A percentile compares a stretch with the other conserved stretches of the same genome.
phyloP scores from a whole-genome alignment of 2,329 filamentous ascomycete genomes.

The Leptographium radiaticola region DNA sequence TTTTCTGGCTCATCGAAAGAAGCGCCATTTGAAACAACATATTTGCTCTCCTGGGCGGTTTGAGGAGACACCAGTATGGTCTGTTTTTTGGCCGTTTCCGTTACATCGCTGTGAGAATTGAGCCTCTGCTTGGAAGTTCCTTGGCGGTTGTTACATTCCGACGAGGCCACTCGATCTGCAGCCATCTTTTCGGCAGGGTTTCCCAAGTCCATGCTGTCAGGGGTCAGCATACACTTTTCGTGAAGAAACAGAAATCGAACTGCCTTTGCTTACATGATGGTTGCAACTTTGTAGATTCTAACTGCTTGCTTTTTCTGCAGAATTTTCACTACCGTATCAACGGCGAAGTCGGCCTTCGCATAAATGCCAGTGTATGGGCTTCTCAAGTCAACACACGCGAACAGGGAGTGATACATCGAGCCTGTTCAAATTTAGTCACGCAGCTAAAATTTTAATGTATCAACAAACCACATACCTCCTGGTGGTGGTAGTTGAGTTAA shows the following conservation, averaged over 20 bases:
- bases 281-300: neutral
- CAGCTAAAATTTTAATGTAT: no score
- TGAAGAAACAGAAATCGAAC: neutral
- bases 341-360: neutral
- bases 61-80: no score
- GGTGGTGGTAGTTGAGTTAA: neutral
- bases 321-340: neutral
- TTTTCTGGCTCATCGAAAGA: neutral
- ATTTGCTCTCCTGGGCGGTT: no score
- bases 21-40: neutral
- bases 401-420: neutral
- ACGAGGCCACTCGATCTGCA: no score
- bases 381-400: neutral
- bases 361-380: neutral
- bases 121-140: no score
- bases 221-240: neutral
- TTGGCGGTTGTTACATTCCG: no score
- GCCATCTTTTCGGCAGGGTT: no score
- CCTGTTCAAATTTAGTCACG: neutral
- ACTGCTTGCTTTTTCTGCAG: neutral
- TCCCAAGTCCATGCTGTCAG: neutral
- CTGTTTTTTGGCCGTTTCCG: no score
- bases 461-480: neutral
- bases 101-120: no score
- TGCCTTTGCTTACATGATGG: neutral